Evolutionary conservation across 345 rosid species (phyloP).

Genomic region (Ricinus communis): DNA sequence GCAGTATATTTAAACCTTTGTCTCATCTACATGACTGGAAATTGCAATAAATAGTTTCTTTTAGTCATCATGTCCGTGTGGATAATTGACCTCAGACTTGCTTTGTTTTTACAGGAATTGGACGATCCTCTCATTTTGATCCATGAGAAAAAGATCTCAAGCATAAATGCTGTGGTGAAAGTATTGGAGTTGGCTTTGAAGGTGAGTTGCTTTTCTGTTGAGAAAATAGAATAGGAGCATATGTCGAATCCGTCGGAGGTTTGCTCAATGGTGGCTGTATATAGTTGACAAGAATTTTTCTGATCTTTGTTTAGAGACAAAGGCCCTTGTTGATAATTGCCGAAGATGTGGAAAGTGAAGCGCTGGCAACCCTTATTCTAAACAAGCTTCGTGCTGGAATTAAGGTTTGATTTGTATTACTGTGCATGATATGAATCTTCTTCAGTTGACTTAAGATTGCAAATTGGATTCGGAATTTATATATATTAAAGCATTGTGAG

Average conservation of each 20-base stretch:
- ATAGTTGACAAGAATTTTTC: neutral
- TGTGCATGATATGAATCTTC: neutral
- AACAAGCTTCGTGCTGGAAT: conserved; percentile 97
- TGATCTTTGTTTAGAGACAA: conserved; percentile 56
- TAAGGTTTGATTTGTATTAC: conserved; percentile 53
- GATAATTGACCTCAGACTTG: too few species aligned
- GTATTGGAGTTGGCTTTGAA: conserved; percentile 87
- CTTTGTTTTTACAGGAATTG: conserved; percentile 57
- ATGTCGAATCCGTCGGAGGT: too few species aligned
- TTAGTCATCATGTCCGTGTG: too few species aligned
- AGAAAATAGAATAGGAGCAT: neutral
- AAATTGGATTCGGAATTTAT: neutral
- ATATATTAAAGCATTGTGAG: neutral
- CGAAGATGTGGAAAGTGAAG: conserved; percentile 97
- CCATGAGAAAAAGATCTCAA: conserved; percentile 95
- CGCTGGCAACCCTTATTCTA: conserved; percentile 77
- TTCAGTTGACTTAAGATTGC: neutral
- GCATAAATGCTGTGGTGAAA: conserved; percentile 72
- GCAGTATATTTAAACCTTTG: neutral
- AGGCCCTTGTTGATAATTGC: conserved; percentile 83
- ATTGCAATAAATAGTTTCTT: neutral
- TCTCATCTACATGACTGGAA: neutral
- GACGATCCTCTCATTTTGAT: conserved; percentile 94
- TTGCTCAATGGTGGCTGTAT: neutral
- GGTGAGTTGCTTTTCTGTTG: conserved; percentile 40